Evolutionary conservation across 768 basidiomycete species (phyloP).

Genomic region (Tylopilus felleus): DNA sequence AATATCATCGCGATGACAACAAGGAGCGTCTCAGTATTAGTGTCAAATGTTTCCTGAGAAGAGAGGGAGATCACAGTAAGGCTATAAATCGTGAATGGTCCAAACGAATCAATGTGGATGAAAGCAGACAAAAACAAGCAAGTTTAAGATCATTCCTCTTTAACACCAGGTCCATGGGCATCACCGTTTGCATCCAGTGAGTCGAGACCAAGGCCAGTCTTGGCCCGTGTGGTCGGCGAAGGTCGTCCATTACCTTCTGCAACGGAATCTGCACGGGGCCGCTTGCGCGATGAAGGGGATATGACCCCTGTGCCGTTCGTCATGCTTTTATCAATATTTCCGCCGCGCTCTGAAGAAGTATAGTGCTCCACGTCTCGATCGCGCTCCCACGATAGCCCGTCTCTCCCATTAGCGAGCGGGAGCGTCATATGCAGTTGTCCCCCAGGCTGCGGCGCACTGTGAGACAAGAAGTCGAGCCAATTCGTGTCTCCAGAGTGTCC

Average conservation of each 20-base stretch:
- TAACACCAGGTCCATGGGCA: conserved; percentile 18
- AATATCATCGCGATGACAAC: neutral
- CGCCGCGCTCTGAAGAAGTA: conserved; percentile 27
- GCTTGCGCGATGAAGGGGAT: conserved; percentile 29
- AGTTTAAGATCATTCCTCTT: conserved; percentile 24
- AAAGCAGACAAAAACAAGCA: neutral
- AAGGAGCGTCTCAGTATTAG: conserved; percentile 8
- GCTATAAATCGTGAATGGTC: neutral
- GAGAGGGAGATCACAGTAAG: neutral
- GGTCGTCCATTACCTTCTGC: conserved; percentile 18
- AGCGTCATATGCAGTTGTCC: conserved; percentile 30
- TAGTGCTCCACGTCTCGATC: conserved; percentile 31
- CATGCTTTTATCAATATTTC: conserved; percentile 17
- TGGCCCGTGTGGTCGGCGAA: conserved; percentile 19
- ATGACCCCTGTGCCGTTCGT: conserved; percentile 17
- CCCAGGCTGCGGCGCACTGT: conserved; percentile 22
- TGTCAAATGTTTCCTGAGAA: neutral
- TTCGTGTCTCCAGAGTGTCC: conserved; percentile 30
- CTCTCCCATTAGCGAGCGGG: conserved; percentile 24
- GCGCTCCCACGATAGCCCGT: conserved; percentile 31
- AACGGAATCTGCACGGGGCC: conserved; percentile 23
- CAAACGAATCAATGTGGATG: neutral
- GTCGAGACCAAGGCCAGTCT: conserved; percentile 16
- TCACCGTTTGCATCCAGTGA: conserved; percentile 15
- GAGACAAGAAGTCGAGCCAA: conserved; percentile 35